A percentile compares a stretch with the other conserved stretches of the same genome.
These are phyloP conservation scores for Davidsoniella eucalypti DNA, from an alignment of 2,329 filamentous ascomycete species.

Conservation along the genomic window DNA sequence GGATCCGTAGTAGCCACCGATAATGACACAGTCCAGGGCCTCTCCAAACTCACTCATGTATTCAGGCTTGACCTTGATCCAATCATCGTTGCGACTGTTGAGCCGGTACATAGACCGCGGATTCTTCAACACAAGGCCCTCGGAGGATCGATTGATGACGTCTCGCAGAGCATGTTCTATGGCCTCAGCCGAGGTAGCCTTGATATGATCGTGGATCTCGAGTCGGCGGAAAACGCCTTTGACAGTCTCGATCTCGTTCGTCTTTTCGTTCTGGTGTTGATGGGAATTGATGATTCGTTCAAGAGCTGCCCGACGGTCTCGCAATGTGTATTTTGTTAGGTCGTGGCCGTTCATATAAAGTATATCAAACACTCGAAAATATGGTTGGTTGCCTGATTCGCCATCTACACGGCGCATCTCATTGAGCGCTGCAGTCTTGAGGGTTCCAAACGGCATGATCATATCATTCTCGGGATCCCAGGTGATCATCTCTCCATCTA, in stretches of 20 bases:
- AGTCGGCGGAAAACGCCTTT: conserved; percentile 55
- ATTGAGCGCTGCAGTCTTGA: conserved; percentile 76
- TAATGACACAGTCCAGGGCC: conserved; percentile 72
- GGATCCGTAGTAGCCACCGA: conserved; percentile 86
- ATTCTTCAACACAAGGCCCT: conserved; percentile 88
- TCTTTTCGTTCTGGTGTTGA: not conserved
- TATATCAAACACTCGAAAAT: conserved; percentile 83
- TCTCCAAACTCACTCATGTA: conserved; percentile 97
- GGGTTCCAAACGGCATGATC: conserved; percentile 75
- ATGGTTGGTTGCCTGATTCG: conserved; percentile 40
- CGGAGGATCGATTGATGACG: conserved; percentile 72
- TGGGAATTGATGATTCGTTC: conserved; percentile 4
- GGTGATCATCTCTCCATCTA: conserved; percentile 97
- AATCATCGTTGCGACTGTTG: conserved; percentile 84
- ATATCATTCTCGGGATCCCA: conserved; percentile 82
- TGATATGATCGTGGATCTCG: conserved; percentile 61
- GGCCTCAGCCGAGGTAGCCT: conserved; percentile 48
- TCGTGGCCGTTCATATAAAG: conserved; percentile 70
- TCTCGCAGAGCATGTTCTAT: conserved; percentile 67
- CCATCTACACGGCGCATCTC: conserved; percentile 51
- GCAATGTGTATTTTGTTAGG: conserved; percentile 66
- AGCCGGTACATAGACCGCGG: conserved; percentile 72
- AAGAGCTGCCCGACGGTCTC: conserved; percentile 63
- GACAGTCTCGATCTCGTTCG: conserved; percentile 30
- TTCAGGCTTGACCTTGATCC: conserved; percentile 97